Evolutionary conservation across 208 protist species (phyloP).

Genomic region (Entamoeba nuttalli): DNA sequence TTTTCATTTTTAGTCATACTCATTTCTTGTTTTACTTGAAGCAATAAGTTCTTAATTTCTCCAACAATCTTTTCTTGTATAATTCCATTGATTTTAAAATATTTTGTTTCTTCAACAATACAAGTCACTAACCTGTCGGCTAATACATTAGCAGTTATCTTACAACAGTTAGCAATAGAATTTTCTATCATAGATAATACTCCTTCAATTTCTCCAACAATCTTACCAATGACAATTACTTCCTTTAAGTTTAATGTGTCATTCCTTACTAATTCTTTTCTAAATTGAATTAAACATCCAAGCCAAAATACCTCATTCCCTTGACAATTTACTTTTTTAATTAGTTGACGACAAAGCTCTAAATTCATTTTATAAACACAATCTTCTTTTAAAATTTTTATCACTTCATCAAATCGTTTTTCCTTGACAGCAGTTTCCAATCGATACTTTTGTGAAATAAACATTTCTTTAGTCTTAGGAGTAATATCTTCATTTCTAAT

Average conservation of each 20-base stretch:
- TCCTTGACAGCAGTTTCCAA: neutral
- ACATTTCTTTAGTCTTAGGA: neutral
- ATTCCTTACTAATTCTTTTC: neutral
- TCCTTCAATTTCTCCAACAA: neutral
- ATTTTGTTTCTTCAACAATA: neutral
- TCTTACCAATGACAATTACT: neutral
- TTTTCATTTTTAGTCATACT: neutral
- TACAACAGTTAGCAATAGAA: neutral
- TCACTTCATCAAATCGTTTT: neutral
- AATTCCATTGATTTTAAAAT: neutral
- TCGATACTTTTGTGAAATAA: neutral
- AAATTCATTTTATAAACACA: neutral
- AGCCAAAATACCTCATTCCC: neutral
- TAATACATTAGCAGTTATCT: neutral
- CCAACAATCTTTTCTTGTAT: neutral
- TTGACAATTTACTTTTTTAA: neutral
- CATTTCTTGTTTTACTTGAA: neutral
- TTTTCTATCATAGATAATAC: neutral
- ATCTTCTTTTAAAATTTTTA: neutral
- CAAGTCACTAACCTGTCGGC: neutral
- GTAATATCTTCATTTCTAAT: neutral
- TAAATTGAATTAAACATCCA: neutral
- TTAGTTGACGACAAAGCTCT: neutral
- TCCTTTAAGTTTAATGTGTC: neutral
- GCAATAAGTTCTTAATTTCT: neutral